Percentiles rank a stretch among this genome's conserved stretches.
Conservation (phyloP, 2,329 filamentous ascomycete genomes). For the Bisporella sp. region DNA sequence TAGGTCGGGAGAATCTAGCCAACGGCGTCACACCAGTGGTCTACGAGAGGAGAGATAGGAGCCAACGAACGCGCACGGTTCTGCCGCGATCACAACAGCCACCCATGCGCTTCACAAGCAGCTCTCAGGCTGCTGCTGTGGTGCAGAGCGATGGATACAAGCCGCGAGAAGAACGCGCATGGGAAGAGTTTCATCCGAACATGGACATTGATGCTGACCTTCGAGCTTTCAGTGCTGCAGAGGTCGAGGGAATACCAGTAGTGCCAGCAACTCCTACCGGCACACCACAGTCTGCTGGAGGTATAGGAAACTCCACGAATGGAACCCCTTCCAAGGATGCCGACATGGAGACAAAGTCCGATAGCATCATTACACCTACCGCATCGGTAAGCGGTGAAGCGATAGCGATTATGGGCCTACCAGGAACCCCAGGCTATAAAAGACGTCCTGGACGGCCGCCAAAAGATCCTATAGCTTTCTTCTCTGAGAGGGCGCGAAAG, state of each 20-base stretch:
- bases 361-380: constrained; percentile 15
- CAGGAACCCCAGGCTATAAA: constrained; percentile 36
- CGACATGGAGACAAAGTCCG: constrained; percentile 17
- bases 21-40: constrained; percentile 39
- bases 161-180: constrained; percentile 89
- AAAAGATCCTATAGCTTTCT: constrained; percentile 53
- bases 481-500: constrained; percentile 40
- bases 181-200: constrained; percentile 96
- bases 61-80: constrained; percentile 43
- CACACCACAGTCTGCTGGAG: constrained; percentile 28
- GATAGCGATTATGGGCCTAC: constrained; percentile 25
- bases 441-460: constrained; percentile 58
- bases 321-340: constrained; percentile 18
- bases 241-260: constrained; percentile 69
- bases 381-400: constrained; percentile 18
- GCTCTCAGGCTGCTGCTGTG: constrained; percentile 77
- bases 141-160: constrained; percentile 96
- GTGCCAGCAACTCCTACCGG: constrained; percentile 32
- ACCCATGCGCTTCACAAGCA: constrained; percentile 27
- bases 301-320: constrained; percentile 34
- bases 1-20: constrained; percentile 42
- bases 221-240: constrained; percentile 71
- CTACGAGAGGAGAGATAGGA: constrained; percentile 44
- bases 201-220: constrained; percentile 82
- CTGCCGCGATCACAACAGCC: constrained; percentile 42